phyloP scores from a whole-genome alignment of 805 yeast genomes.

The Kodamaea kakaduensis region DNA sequence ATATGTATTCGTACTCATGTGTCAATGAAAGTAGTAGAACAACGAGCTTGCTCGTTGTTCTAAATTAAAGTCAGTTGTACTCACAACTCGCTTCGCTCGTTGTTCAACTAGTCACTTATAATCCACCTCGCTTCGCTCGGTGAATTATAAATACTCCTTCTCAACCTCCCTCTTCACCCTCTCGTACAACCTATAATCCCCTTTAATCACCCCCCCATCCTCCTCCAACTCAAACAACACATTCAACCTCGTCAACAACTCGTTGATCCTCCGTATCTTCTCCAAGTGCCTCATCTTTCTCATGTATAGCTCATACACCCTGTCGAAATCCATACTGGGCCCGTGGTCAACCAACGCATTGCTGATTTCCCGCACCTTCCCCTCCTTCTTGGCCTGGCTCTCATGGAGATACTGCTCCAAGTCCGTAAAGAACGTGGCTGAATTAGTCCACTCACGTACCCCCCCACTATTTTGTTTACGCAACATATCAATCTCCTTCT shows the following conservation, averaged over 20 bases:
- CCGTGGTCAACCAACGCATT: constrained; percentile 8
- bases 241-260: constrained; percentile 12
- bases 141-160: constrained; percentile 11
- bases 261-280: constrained; percentile 14
- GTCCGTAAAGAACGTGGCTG: constrained; percentile 8
- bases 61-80: too few relatives aligned
- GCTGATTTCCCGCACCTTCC: constrained; percentile 10
- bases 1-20: too few relatives aligned
- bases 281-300: constrained; percentile 13
- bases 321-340: constrained; percentile 4
- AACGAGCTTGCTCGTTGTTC: too few relatives aligned
- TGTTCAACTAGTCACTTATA: too few relatives aligned
- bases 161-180: constrained; percentile 12
- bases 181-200: constrained; percentile 1
- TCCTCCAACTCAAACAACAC: constrained; percentile 13
- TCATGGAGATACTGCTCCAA: constrained; percentile 14
- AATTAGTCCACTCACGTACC: constrained; percentile 6
- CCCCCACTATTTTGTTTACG: constrained; percentile 12
- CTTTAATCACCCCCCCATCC: constrained; percentile 9
- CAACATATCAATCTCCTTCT: constrained; percentile 4
- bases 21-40: too few relatives aligned
- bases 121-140: too few relatives aligned
- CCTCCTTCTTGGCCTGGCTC: constrained; percentile 12
- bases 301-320: constrained; percentile 11
- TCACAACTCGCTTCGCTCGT: too few relatives aligned